phyloP scores from a whole-genome alignment of 192 early-diverging fungal species.

The Entomortierella chlamydospora region DNA sequence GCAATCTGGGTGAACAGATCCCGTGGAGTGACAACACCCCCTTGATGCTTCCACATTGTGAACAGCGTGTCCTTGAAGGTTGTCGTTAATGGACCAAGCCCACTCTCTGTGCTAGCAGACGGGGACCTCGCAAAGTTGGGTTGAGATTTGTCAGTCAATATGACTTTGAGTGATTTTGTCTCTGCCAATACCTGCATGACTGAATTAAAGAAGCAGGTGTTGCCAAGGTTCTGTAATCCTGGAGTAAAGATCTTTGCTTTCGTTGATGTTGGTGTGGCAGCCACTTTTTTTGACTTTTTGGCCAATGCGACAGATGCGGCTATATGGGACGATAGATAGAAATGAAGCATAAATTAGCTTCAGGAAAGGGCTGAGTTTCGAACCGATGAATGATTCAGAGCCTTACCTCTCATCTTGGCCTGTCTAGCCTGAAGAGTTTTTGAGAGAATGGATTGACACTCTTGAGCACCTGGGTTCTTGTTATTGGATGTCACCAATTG shows the following conservation, averaged over 20 bases:
- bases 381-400: too few relatives aligned
- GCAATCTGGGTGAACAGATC: slow-evolving; percentile 67
- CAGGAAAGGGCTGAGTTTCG: too few relatives aligned
- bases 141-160: slow-evolving; percentile 3
- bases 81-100: slow-evolving; percentile 38
- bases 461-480: slow-evolving; percentile 28
- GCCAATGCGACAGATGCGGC: slow-evolving; percentile 15
- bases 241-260: slow-evolving; percentile 48
- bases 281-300: slow-evolving; percentile 28
- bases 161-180: slow-evolving; percentile 36
- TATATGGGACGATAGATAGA: not conserved
- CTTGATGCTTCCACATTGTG: slow-evolving; percentile 56
- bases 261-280: not conserved
- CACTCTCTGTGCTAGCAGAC: slow-evolving; percentile 16
- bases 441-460: slow-evolving; percentile 17
- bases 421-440: slow-evolving; percentile 23
- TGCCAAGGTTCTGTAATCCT: slow-evolving; percentile 78
- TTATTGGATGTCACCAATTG: slow-evolving; percentile 26
- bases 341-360: too few relatives aligned
- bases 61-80: slow-evolving; percentile 44
- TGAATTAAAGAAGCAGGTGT: slow-evolving; percentile 87
- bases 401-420: slow-evolving; percentile 34
- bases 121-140: slow-evolving; percentile 14
- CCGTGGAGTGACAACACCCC: slow-evolving; percentile 58
- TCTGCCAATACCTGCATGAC: slow-evolving; percentile 67